Evolutionary conservation across 495 filamentous ascomycete genomes (phyloP), one percentile per base, ranked within the genome.

Genomic region (Penicillium coprophilum): DNA sequence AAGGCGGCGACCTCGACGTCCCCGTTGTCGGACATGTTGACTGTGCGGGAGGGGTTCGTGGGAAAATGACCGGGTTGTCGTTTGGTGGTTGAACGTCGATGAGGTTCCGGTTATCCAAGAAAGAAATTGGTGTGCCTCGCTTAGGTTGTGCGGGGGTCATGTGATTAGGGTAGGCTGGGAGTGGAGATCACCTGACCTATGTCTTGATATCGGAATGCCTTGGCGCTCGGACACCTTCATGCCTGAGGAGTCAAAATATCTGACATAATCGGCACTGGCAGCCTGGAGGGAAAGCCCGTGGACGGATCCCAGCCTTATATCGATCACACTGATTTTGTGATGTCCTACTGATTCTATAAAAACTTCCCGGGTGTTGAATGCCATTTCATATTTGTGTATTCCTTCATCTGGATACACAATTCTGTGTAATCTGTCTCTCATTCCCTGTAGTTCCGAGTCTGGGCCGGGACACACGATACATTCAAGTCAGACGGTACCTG

Each of bases 1-100:
- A 87, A 87, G 56, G 64, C 59, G 76, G 79, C 90, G 75, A 95
- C 89, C 82, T 96, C 90, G 78, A 96, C 84, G 82, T 96, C 93
- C 79, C 87, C 92, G 80, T 77, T 84, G 77, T 97, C 93, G 87
- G 92, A 96, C 93, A 94, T 94, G 67, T 79, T 92, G 84, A 74
- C 71, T 68, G 69, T 75, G 70, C 66, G 68, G 71, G 67, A 71
- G 69, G 69, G 67, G 60, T 71, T 65, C 57, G 68, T 71, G 64
- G 70, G 68, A 71, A 64, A 67, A 58, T 69, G 69, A 67, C 69
- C 69, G 71, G 69, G 68, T 74, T 71, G 72, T 71, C 74, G 74
- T 71, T 70, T 70, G 68, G 71, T 71, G 67, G 67, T 63, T 66
- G 66, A 59, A 58, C 59, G 49, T 63, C 60, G 47, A 50, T 53